phyloP scores from a whole-genome alignment of 345 rosid genomes.

The Populus alba region DNA sequence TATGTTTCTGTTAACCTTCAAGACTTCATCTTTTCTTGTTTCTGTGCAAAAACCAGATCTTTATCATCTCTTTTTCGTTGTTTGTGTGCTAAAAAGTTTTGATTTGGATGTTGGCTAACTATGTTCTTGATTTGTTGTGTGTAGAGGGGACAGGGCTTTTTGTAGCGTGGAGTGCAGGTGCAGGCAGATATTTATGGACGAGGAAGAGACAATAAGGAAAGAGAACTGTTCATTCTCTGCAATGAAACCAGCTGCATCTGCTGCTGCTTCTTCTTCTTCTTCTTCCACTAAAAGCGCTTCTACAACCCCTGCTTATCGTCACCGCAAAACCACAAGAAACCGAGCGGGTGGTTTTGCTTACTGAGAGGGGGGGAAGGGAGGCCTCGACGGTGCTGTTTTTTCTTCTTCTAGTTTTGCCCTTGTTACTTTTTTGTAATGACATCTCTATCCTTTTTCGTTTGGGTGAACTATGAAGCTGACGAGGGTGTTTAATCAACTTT shows the following conservation, averaged over 20 bases:
- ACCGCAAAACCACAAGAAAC: conserved; percentile 49
- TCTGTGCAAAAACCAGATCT: conserved; percentile 4
- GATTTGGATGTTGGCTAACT: not conserved
- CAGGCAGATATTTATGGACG: conserved; percentile 80
- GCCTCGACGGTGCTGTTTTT: not conserved
- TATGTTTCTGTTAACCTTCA: not conserved
- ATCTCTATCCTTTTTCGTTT: conserved; percentile 22
- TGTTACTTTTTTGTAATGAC: conserved; percentile 32
- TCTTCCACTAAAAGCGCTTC: not conserved
- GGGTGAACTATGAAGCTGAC: conserved; percentile 30
- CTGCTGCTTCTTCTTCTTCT: conserved; percentile 26
- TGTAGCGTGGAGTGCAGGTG: conserved; percentile 93
- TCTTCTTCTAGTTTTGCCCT: conserved; percentile 30
- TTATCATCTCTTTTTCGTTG: not conserved
- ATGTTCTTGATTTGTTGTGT: not conserved
- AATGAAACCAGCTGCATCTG: conserved; percentile 25
- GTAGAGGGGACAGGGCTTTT: conserved; percentile 77
- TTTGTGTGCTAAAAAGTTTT: not conserved
- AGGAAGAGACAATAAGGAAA: conserved; percentile 50
- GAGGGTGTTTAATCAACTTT: conserved; percentile 21
- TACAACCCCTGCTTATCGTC: conserved; percentile 33
- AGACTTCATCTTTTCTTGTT: not conserved
- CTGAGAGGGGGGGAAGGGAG: conserved; percentile 17
- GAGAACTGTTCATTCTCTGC: conserved; percentile 50
- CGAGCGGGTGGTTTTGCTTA: conserved; percentile 58